Evolutionary conservation across 2,329 filamentous ascomycete species (phyloP).

Genomic region (Trichoderma brevicompactum): DNA sequence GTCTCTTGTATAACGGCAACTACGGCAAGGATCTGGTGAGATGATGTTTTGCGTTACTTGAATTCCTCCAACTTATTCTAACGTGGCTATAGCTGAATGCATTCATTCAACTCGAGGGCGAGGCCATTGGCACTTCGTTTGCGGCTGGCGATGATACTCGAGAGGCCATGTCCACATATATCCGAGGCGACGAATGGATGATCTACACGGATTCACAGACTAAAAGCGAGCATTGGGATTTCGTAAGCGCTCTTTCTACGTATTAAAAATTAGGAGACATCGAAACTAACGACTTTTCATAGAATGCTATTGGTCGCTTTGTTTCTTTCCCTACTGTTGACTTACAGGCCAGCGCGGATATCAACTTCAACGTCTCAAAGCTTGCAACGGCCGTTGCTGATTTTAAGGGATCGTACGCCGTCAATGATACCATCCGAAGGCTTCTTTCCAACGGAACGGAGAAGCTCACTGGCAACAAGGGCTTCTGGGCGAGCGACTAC

Average conservation of each 20-base stretch:
- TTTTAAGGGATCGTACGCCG: constrained; percentile 30
- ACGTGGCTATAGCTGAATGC: constrained; percentile 32
- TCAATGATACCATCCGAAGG: constrained; percentile 30
- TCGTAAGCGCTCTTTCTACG: constrained; percentile 29
- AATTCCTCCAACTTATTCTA: not conserved
- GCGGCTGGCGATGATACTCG: constrained; percentile 30
- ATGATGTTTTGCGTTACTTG: not conserved
- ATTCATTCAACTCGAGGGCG: constrained; percentile 34
- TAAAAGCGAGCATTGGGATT: constrained; percentile 33
- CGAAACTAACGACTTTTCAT: not conserved
- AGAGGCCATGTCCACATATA: constrained; percentile 32
- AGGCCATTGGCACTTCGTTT: constrained; percentile 35
- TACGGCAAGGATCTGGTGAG: constrained; percentile 36
- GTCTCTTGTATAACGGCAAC: constrained; percentile 36
- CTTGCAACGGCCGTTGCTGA: constrained; percentile 32
- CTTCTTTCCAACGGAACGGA: constrained; percentile 34
- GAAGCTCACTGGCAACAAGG: constrained; percentile 34
- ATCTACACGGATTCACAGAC: constrained; percentile 33
- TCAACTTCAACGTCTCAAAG: constrained; percentile 36
- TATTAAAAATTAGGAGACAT: too few relatives aligned
- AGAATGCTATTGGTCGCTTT: constrained; percentile 36
- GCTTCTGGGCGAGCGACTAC: constrained; percentile 36
- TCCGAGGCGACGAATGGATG: constrained; percentile 35
- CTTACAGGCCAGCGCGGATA: constrained; percentile 34
- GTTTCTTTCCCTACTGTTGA: constrained; percentile 34